Percentiles rank a stretch among this genome's conserved stretches.
These are phyloP conservation scores for Claviceps sp. DNA, from an alignment of 2,329 filamentous ascomycete genomes.

Conservation along the genomic window DNA sequence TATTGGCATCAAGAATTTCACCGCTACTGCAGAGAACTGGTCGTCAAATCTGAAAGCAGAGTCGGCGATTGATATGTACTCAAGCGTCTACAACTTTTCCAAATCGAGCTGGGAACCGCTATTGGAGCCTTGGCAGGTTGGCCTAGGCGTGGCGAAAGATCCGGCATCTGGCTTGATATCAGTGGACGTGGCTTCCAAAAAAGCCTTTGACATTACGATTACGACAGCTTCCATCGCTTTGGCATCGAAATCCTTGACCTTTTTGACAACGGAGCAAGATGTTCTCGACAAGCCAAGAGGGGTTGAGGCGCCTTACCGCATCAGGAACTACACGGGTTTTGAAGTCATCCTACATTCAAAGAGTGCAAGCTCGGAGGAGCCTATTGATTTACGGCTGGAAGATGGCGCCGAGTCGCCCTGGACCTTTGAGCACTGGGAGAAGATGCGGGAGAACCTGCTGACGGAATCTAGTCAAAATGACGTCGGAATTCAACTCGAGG, in stretches of 20 bases:
- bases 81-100: conserved; percentile 97
- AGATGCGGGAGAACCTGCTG: conserved; percentile 84
- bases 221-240: conserved; percentile 90
- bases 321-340: conserved; percentile 93
- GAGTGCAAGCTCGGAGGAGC: conserved; percentile 48
- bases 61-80: conserved; percentile 80
- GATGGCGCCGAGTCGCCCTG: conserved; percentile 89
- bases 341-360: conserved; percentile 75
- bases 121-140: conserved; percentile 92
- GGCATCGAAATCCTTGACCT: conserved; percentile 83
- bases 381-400: conserved; percentile 60
- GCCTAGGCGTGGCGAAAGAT: conserved; percentile 74
- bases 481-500: conserved; percentile 75
- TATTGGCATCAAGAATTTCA: conserved; percentile 83
- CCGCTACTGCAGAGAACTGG: conserved; percentile 78
- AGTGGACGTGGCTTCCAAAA: conserved; percentile 77
- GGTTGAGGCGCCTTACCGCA: conserved; percentile 80
- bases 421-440: conserved; percentile 94
- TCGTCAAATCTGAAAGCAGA: conserved; percentile 77
- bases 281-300: conserved; percentile 87
- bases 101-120: conserved; percentile 97
- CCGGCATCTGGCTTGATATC: conserved; percentile 62
- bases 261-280: conserved; percentile 72
- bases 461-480: conserved; percentile 69
- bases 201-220: conserved; percentile 80